Base-by-base conservation (phyloP, 2,329 filamentous ascomycete species). In the Colletotrichum scovillei region DNA sequence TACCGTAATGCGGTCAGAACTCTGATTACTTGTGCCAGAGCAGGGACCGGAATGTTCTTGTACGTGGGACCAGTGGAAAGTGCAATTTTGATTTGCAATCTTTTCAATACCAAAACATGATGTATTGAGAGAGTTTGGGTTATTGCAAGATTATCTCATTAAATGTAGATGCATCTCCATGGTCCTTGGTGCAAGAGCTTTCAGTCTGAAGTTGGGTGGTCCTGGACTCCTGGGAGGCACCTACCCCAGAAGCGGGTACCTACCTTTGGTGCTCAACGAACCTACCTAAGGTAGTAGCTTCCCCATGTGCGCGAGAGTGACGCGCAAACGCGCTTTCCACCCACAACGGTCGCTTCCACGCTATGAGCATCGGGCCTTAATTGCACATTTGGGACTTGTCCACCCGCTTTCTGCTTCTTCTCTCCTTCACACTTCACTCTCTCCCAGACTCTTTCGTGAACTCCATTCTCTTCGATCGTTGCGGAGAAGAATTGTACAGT, bases 281-380 rank as follows among this genome's bases (percentile, higher is more conserved):
- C 42, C 42, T n/a, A 49, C 42, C 42, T n/a, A 9, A 49, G 42
- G 28, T 30, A 16, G 22, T 30, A 28, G 30, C 63, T 65, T 56
- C 49, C 52, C 46, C 32, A 8, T 22, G 52, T 26, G 52, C 30
- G 28, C 46, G 26, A 65, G 22, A 65, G 38, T 57, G 35, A 65
- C 63, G 52, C 63, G 63, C 32, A 30, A 65, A 65, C 63, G 63
- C 63, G 63, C 52, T 30, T 64, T 64, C 30, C 62, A n/a, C 26
- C 22, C 16, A 57, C 19, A 32, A 24, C 49, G 52, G 63, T 57
- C 24, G 22, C 52, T 46, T 65, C 32, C 52, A 24, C 52, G 24
- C 63, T 30, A 57, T 11, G 32, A 16, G 38, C 5, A 56, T 30
- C 53, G 46, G n/a, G 26, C 46, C 46, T 64, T 63, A 9, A 30